A percentile compares a stretch with the other conserved stretches of the same genome.
These are phyloP conservation scores for Fusarium sp. DNA, from an alignment of 2,329 filamentous ascomycete genomes.

Conservation along the genomic window DNA sequence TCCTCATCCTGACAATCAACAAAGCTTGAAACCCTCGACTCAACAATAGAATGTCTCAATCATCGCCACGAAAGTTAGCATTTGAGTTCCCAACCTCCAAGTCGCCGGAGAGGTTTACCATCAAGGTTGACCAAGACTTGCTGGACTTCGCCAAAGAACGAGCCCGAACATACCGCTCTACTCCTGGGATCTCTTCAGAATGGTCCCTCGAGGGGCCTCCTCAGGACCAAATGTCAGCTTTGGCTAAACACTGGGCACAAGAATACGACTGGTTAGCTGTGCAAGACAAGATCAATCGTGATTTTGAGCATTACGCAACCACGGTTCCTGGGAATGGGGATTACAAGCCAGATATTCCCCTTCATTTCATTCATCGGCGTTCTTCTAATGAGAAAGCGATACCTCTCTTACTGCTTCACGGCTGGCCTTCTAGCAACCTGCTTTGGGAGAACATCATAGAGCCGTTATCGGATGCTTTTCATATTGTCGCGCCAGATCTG, in stretches of 20 bases:
- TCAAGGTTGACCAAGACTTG: background rate
- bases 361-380: conserved; percentile 36
- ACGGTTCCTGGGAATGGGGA: conserved; percentile 10
- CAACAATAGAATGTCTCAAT: background rate
- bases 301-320: conserved; percentile 32
- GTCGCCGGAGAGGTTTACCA: background rate
- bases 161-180: background rate
- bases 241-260: conserved; percentile 7
- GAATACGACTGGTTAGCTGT: conserved; percentile 19
- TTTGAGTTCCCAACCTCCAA: background rate
- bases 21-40: no score
- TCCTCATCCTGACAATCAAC: no score
- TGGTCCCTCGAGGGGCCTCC: background rate
- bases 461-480: conserved; percentile 57
- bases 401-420: conserved; percentile 60
- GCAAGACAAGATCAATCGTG: conserved; percentile 8
- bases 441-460: conserved; percentile 57
- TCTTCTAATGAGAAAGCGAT: conserved; percentile 50
- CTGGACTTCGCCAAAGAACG: background rate
- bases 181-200: background rate
- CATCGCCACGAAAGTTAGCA: background rate
- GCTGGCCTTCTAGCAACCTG: conserved; percentile 61
- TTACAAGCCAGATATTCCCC: conserved; percentile 10
- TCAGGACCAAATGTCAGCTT: background rate
- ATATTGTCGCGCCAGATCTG: conserved; percentile 62